A percentile compares a stretch with the other conserved stretches of the same genome.
These are phyloP conservation scores for Thymus mandschuricus DNA, from an alignment of 257 asterid species.

Conservation along the genomic window DNA sequence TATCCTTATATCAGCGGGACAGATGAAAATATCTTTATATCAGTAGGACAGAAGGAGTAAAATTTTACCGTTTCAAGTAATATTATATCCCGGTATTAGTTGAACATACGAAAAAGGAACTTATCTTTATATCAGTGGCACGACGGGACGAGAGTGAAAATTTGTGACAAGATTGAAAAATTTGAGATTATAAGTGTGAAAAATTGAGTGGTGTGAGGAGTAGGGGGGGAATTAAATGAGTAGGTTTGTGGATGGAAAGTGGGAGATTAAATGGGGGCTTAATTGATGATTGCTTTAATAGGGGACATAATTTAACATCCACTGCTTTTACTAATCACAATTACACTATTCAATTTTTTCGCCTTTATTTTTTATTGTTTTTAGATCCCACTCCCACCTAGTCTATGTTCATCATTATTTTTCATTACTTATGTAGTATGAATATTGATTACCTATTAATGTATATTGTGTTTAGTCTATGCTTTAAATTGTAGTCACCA, in stretches of 20 bases:
- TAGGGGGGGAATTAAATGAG: conserved; percentile 38
- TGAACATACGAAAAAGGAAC: too few species aligned
- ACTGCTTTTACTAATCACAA: conserved; percentile 27
- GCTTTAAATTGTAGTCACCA: too few species aligned
- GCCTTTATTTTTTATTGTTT: not conserved
- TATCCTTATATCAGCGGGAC: too few species aligned
- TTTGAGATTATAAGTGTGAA: too few species aligned
- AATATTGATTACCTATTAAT: too few species aligned
- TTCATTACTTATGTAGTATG: too few species aligned
- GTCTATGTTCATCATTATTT: not conserved
- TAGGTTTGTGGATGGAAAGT: conserved; percentile 37
- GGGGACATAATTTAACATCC: conserved; percentile 28
- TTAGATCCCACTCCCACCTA: not conserved
- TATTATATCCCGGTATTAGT: too few species aligned
- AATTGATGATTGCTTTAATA: conserved; percentile 39
- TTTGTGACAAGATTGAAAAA: not conserved
- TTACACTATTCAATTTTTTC: conserved; percentile 12
- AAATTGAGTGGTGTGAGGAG: conserved; percentile 23
- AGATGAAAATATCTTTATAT: too few species aligned
- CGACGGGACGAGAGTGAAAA: not conserved
- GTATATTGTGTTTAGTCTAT: too few species aligned
- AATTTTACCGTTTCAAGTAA: too few species aligned
- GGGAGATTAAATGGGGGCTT: conserved; percentile 39
- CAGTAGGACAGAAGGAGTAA: too few species aligned
- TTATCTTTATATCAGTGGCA: too few species aligned